Base-by-base conservation (phyloP, 257 asterid genomes). In the Fraxinus cuspidata region DNA sequence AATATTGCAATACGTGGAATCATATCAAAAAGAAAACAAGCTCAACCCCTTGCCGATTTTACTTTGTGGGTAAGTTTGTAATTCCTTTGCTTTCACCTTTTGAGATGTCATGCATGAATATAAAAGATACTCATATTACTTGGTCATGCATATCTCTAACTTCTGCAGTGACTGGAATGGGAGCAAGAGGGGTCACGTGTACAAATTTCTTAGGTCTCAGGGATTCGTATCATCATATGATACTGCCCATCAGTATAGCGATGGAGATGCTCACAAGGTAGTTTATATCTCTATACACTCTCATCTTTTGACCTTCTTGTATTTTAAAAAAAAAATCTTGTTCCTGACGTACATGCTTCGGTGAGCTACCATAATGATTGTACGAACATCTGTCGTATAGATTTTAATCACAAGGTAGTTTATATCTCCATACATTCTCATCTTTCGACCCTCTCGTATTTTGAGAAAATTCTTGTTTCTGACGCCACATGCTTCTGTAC, bases 211-310 rank as follows among this genome's bases (percentile, higher is more conserved):
- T 29, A 79, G 99, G 76, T 96, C 98, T 74, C 99, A 96, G 79
- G 99, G 99, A 64, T 96, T 96, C 80, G 97, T 87, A 23, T 96
- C 99, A 32, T 92, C 99, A 2, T 96, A 93, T 76, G 99, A 96
- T 81, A 90, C 97, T 68, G 99, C 99, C 74, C 99, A 96, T 88
- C 95, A 88, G 84, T 96, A 96, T 81, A 84, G 97, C 8, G 99
- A 96, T 85, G 95, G 97, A 71, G 99, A 96, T 83, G 99, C 94
- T 63, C 99, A 96, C 68, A 96, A 89, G 97, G 99, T 92, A 65
- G 72, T 13, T 75, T 77, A 44, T 42, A 34, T 16, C 31, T 64
- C 75, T n/a, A 7, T 76, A 78, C 58, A 27, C 28, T 56, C 63
- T 80, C 69, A 10, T 19, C 21, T 23, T 73, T 73, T 7, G 71